Conservation (phyloP, 306 rosid genomes). For the Castanospermum australe region DNA sequence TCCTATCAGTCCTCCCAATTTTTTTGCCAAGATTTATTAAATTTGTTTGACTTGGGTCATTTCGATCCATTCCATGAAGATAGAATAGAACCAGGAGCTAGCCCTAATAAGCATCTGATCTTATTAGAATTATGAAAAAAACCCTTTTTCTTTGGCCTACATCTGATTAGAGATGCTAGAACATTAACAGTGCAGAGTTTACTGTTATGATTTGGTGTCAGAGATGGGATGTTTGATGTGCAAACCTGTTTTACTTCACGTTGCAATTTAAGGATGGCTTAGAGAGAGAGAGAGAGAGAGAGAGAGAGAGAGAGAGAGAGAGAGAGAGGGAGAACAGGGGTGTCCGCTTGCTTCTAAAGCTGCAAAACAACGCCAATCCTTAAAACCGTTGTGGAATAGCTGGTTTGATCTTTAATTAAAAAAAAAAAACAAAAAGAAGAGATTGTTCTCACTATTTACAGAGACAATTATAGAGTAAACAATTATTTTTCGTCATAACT, state of each 20-base stretch:
- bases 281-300: conserved; percentile 10
- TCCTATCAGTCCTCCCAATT: neutral
- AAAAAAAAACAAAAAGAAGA: conserved; percentile 3
- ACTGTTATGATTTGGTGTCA: conserved; percentile 73
- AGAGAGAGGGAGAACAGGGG: no score
- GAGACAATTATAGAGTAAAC: neutral
- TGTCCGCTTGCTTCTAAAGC: conserved; percentile 33
- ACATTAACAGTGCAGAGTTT: conserved; percentile 16
- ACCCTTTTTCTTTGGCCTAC: neutral
- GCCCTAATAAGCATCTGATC: conserved; percentile 6
- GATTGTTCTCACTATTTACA: conserved; percentile 1
- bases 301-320: no score
- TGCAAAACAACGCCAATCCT: conserved; percentile 29
- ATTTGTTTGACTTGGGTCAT: neutral
- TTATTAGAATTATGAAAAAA: no score
- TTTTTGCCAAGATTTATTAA: neutral
- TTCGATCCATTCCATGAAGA: conserved; percentile 10
- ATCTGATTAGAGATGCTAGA: conserved; percentile 6
- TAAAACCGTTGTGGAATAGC: conserved; percentile 49
- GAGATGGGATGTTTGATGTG: conserved; percentile 62
- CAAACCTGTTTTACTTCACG: conserved; percentile 24
- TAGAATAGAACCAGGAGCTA: conserved; percentile 7
- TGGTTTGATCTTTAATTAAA: conserved; percentile 17
- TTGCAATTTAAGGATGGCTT: conserved; percentile 24
- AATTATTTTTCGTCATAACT: neutral